Evolutionary conservation across 2,329 filamentous ascomycete species (phyloP).

Genomic region (Penicillium italicum): DNA sequence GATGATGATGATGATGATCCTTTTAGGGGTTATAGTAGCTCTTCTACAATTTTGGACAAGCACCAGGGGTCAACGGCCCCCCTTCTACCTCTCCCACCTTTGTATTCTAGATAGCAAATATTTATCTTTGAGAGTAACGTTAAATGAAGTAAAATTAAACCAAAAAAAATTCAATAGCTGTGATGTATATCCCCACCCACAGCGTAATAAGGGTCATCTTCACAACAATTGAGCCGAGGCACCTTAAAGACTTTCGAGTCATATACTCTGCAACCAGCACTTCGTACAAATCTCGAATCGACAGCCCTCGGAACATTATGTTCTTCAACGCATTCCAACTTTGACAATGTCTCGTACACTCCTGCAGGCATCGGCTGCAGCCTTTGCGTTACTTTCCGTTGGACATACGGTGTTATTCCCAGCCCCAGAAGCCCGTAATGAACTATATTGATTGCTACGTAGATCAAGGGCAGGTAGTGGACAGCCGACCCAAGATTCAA

Average conservation of each 20-base stretch:
- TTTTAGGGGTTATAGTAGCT: neutral
- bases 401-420: slow-evolving; percentile 25
- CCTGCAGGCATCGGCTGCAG: slow-evolving; percentile 18
- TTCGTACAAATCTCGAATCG: neutral
- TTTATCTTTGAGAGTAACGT: neutral
- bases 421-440: neutral
- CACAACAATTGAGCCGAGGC: neutral
- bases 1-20: too few species aligned
- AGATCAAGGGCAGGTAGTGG: slow-evolving; percentile 24
- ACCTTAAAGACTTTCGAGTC: neutral
- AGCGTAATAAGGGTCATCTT: neutral
- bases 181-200: neutral
- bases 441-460: neutral
- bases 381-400: slow-evolving; percentile 20
- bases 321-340: neutral
- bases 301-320: neutral
- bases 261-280: neutral
- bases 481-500: slow-evolving; percentile 25
- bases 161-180: too few species aligned
- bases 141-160: neutral
- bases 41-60: neutral
- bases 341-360: slow-evolving; percentile 13
- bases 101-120: neutral
- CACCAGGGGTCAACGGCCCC: neutral
- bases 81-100: neutral